Evolutionary conservation across 805 yeast species (phyloP).

Genomic region (Nakazawaea siamensis): DNA sequence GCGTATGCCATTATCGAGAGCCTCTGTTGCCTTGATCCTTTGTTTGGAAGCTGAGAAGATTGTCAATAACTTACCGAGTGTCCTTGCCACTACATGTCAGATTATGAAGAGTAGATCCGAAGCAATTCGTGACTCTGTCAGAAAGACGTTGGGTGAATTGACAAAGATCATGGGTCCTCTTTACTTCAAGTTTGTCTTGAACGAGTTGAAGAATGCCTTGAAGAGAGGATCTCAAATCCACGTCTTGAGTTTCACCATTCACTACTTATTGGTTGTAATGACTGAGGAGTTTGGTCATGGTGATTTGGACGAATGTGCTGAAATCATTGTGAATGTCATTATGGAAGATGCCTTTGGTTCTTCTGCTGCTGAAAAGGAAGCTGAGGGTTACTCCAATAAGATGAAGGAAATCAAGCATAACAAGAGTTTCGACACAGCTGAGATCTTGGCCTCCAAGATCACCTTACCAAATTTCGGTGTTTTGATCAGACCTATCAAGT

Average conservation of each 20-base stretch:
- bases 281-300: slow-evolving; percentile 45
- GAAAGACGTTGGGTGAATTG: slow-evolving; percentile 66
- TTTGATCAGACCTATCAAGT: slow-evolving; percentile 62
- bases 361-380: slow-evolving; percentile 90
- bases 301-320: slow-evolving; percentile 61
- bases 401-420: slow-evolving; percentile 88
- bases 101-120: slow-evolving; percentile 78
- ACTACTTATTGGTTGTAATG: slow-evolving; percentile 55
- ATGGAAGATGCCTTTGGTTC: slow-evolving; percentile 94
- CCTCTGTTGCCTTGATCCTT: slow-evolving; percentile 58
- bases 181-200: slow-evolving; percentile 66
- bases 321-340: slow-evolving; percentile 54
- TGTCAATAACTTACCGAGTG: slow-evolving; percentile 63
- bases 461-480: slow-evolving; percentile 45
- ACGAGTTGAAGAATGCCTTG: slow-evolving; percentile 72
- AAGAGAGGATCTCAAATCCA: slow-evolving; percentile 90
- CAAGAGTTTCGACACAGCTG: slow-evolving; percentile 83
- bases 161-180: slow-evolving; percentile 59
- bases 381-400: slow-evolving; percentile 78
- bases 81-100: slow-evolving; percentile 82
- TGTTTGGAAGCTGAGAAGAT: slow-evolving; percentile 52
- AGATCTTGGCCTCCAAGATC: slow-evolving; percentile 61
- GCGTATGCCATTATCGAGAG: slow-evolving; percentile 77
- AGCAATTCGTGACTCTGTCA: slow-evolving; percentile 78
- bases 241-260: slow-evolving; percentile 82